These are phyloP conservation scores for Aspergillus sp. DNA, from an alignment of 2,329 filamentous ascomycete species.

Conservation along the genomic window DNA sequence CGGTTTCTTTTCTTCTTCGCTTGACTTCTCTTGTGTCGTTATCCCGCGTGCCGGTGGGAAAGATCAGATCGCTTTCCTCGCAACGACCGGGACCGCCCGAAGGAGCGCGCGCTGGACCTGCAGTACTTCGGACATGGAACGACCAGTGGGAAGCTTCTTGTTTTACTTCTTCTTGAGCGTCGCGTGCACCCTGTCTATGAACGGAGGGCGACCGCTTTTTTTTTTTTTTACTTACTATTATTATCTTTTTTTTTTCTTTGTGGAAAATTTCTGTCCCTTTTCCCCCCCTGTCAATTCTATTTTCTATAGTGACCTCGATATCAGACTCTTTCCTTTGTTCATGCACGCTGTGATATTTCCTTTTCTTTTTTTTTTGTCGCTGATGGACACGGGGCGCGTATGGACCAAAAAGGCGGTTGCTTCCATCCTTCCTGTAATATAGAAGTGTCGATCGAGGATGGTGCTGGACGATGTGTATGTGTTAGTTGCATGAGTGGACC, in stretches of 20 bases:
- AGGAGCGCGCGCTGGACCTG: slow-evolving; percentile 20
- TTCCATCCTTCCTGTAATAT: too few species aligned
- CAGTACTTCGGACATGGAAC: slow-evolving; percentile 14
- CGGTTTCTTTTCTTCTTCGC: slow-evolving; percentile 12
- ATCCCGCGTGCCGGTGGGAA: neutral
- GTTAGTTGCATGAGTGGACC: too few species aligned
- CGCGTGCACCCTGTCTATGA: neutral
- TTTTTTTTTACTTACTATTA: slow-evolving; percentile 8
- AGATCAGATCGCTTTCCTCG: slow-evolving; percentile 3
- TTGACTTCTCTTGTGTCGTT: slow-evolving; percentile 14
- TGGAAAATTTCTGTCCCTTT: slow-evolving; percentile 16
- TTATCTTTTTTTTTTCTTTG: slow-evolving; percentile 13
- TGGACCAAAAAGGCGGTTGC: too few species aligned
- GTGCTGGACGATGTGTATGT: neutral
- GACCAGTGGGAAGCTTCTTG: neutral
- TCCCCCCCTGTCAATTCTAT: slow-evolving; percentile 1
- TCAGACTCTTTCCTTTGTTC: slow-evolving; percentile 25
- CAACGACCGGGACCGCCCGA: slow-evolving; percentile 5
- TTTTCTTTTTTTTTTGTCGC: too few species aligned
- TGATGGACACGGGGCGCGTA: too few species aligned
- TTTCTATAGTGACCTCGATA: slow-evolving; percentile 22
- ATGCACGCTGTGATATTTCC: too few species aligned
- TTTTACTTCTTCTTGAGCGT: neutral
- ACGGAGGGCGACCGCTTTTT: slow-evolving; percentile 5
- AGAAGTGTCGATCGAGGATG: too few species aligned